Evolutionary conservation across 805 yeast genomes (phyloP).

Genomic region (Saccharomyces kudriavzevii): DNA sequence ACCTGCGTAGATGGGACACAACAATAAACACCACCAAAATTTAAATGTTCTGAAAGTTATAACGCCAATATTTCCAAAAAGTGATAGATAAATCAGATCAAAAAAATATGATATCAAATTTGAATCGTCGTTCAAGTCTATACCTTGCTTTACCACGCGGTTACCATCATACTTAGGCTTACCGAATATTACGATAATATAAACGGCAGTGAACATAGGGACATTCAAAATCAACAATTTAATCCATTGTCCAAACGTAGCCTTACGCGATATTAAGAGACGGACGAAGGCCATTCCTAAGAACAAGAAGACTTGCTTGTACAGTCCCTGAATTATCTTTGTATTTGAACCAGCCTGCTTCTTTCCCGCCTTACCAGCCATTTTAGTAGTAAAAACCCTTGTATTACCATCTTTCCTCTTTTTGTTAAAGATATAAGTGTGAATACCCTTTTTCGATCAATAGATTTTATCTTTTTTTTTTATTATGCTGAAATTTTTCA

Average conservation of each 20-base stretch:
- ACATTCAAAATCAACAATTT: slow-evolving; percentile 22
- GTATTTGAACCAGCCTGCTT: slow-evolving; percentile 37
- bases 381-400: slow-evolving; percentile 11
- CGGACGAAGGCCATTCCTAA: slow-evolving; percentile 30
- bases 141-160: slow-evolving; percentile 33
- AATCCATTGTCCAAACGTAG: slow-evolving; percentile 7
- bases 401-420: slow-evolving; percentile 1
- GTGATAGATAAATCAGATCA: slow-evolving; percentile 46
- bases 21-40: slow-evolving; percentile 37
- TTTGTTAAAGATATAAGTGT: slow-evolving; percentile 1
- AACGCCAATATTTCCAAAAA: slow-evolving; percentile 40
- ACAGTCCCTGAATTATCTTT: slow-evolving; percentile 16
- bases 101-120: slow-evolving; percentile 49
- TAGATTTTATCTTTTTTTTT: neutral
- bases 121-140: slow-evolving; percentile 37
- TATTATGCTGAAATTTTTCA: slow-evolving; percentile 1
- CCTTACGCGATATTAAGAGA: slow-evolving; percentile 25
- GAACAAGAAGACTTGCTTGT: slow-evolving; percentile 22
- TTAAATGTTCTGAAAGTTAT: slow-evolving; percentile 39
- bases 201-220: slow-evolving; percentile 34
- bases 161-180: slow-evolving; percentile 37
- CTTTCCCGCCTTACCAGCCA: slow-evolving; percentile 54
- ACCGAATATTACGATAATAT: slow-evolving; percentile 41
- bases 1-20: slow-evolving; percentile 34
- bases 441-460: neutral